Conservation (phyloP, 192 early-diverging fungal species). For the Coemansia sp. region DNA sequence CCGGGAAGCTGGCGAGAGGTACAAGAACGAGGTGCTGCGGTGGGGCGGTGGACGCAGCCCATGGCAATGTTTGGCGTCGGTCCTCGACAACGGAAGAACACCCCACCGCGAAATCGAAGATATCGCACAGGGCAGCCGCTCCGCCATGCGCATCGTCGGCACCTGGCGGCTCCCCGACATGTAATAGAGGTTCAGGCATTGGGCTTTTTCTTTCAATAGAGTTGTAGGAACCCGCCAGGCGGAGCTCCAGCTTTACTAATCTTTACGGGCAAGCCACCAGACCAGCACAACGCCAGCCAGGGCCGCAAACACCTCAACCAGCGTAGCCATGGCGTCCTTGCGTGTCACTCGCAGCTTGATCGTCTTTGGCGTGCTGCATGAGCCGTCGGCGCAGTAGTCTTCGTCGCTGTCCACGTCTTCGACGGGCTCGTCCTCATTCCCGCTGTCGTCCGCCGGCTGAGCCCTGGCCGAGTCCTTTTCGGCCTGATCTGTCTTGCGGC, state of each 20-base stretch:
- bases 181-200: slow-evolving; percentile 2
- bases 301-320: slow-evolving; percentile 32
- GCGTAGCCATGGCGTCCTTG: slow-evolving; percentile 21
- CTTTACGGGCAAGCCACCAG: slow-evolving; percentile 28
- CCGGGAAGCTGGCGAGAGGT: slow-evolving; percentile 59
- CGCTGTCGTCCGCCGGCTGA: slow-evolving; percentile 14
- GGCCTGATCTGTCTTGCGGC: slow-evolving; percentile 21
- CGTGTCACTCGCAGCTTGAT: slow-evolving; percentile 40
- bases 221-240: not conserved
- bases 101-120: slow-evolving; percentile 28
- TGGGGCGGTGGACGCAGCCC: slow-evolving; percentile 95
- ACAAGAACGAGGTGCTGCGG: slow-evolving; percentile 67
- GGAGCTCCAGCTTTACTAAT: not conserved
- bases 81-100: slow-evolving; percentile 51
- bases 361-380: slow-evolving; percentile 34
- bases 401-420: slow-evolving; percentile 50
- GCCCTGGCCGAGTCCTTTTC: not conserved
- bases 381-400: slow-evolving; percentile 38
- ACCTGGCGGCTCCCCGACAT: slow-evolving; percentile 56
- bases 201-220: not conserved
- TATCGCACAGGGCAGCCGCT: slow-evolving; percentile 54
- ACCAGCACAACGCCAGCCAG: slow-evolving; percentile 33
- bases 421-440: slow-evolving; percentile 9
- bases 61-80: slow-evolving; percentile 67
- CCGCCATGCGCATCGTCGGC: slow-evolving; percentile 67